phyloP scores from a whole-genome alignment of 1,284 basidiomycete species.

The Ustilago curta region DNA sequence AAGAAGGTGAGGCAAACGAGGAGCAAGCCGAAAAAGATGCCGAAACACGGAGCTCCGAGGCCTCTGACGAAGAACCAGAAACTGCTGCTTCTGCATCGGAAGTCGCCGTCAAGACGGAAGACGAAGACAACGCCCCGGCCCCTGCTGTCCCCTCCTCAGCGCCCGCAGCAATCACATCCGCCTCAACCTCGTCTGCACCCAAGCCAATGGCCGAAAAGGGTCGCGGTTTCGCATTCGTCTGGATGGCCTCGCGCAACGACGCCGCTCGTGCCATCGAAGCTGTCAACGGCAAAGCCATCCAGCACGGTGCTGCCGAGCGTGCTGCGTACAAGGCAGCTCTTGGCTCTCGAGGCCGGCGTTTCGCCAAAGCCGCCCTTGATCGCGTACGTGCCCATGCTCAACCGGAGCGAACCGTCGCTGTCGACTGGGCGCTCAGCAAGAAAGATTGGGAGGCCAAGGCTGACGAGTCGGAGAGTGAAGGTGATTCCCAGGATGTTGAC shows the following conservation, averaged over 20 bases:
- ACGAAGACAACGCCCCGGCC: constrained; percentile 14
- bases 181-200: constrained; percentile 71
- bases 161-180: constrained; percentile 1
- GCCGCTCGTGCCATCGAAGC: constrained; percentile 85
- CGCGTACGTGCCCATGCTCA: constrained; percentile 51
- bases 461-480: constrained; percentile 73
- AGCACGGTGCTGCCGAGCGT: constrained; percentile 78
- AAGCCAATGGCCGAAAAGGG: constrained; percentile 73
- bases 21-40: constrained; percentile 5
- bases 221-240: constrained; percentile 94
- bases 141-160: constrained; percentile 2
- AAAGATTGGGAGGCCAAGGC: constrained; percentile 83
- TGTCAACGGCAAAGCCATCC: constrained; percentile 81
- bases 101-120: constrained; percentile 46
- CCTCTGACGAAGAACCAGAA: not conserved
- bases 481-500: constrained; percentile 51
- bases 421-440: constrained; percentile 97
- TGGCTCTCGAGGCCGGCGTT: constrained; percentile 78
- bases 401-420: constrained; percentile 81
- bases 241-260: constrained; percentile 88
- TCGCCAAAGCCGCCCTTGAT: constrained; percentile 72
- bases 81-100: constrained; percentile 80
- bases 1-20: too few species aligned
- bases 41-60: not conserved
- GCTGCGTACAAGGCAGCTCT: constrained; percentile 75